Evolutionary conservation across 73 alveolate genomes (phyloP), one percentile per base, ranked within the genome.

Genomic region (Strombidium stylifer): DNA sequence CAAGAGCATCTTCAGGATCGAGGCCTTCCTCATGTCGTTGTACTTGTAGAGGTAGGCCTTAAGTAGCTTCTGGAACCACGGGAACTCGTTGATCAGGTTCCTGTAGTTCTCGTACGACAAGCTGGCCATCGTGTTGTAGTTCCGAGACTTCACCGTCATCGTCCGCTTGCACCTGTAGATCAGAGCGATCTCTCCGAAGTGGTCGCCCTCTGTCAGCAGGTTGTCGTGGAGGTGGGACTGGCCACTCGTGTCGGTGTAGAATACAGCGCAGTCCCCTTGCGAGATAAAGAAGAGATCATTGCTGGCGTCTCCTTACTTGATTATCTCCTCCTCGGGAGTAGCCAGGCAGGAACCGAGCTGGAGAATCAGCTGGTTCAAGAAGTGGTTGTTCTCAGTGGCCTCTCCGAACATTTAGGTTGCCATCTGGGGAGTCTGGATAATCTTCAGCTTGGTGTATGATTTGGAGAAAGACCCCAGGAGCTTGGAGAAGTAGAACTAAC

Each of bases 111-210:
- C 16, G 26, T 46, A 25, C 8, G 71, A 4, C 21, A 78, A 24
- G 18, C 30, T 66, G 32, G 80, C 89, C 2, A 67, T 16, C 28
- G 89, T 78, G 2, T 69, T 19, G 50, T 78, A 78, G 56, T 47
- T 67, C 16, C 68, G 48, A 7, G 83, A 30, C 2, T 30, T 56
- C 8, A 78, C 83, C 0, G 82, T 52, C 5, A 83, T 77, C 0
- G 89, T 67, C 46, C 89, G 39, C 23, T 46, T 42, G 67, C 89
- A 78, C 6, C 67, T 83, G 26, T 78, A 54, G 57, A 78, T 40
- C 32, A 78, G 20, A 0, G 83, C 39, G 7, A 78, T 67, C 24
- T 78, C 89, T 4, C 89, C 89, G 30, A 78, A 78, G 35, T 45
- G 44, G 41, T 66, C 89, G 3, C 83, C 65, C 14, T 71, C 46